Evolutionary conservation across 192 early-diverging fungal species (phyloP).

Genomic region (Backusella morwellensis): DNA sequence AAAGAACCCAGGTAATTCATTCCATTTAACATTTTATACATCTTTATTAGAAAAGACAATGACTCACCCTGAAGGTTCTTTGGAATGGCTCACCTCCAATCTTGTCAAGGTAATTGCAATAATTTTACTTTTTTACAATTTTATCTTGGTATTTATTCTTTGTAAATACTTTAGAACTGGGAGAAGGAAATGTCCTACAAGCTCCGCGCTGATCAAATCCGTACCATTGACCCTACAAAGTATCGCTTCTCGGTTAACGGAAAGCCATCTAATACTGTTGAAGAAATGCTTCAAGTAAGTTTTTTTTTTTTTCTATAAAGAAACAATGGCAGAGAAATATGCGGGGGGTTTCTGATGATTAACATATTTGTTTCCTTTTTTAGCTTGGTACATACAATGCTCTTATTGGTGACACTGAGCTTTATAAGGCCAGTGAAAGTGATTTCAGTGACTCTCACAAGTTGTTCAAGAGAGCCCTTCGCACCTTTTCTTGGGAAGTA

Average conservation of each 20-base stretch:
- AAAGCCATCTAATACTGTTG: constrained; percentile 27
- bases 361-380: background rate
- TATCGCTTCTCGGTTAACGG: constrained; percentile 44
- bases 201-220: constrained; percentile 34
- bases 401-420: constrained; percentile 42
- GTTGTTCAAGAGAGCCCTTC: constrained; percentile 37
- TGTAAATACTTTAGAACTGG: constrained; percentile 37
- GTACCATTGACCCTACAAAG: constrained; percentile 37
- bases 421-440: constrained; percentile 37
- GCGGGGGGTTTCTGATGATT: background rate
- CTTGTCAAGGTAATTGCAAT: constrained; percentile 33
- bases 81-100: constrained; percentile 35
- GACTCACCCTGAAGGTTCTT: constrained; percentile 35
- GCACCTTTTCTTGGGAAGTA: constrained; percentile 44
- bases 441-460: constrained; percentile 44
- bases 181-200: constrained; percentile 46
- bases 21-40: background rate
- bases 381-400: constrained; percentile 46
- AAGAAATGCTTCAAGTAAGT: constrained; percentile 39
- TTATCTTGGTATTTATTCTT: constrained; percentile 3
- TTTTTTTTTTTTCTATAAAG: background rate
- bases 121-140: background rate
- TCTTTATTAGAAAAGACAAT: constrained; percentile 26
- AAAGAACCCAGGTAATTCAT: background rate
- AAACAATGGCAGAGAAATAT: background rate